A percentile compares a stretch with the other conserved stretches of the same genome.
Conservation (phyloP, 192 early-diverging fungal genomes). For the Geosiphon pyriformis region DNA sequence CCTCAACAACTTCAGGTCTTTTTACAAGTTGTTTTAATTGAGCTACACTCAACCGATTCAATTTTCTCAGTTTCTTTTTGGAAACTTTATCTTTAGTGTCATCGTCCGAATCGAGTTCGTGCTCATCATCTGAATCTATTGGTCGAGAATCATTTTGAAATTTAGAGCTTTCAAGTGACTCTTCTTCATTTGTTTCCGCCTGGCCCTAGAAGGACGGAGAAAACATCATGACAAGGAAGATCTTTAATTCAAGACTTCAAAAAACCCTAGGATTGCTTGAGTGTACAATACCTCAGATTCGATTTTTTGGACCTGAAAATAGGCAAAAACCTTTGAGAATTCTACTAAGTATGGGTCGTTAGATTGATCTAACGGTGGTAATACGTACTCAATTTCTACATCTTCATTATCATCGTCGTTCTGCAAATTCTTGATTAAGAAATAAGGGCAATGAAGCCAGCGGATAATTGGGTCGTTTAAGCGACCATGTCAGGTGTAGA, state of each 20-base stretch:
- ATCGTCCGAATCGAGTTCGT: conserved; percentile 31
- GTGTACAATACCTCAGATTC: conserved; percentile 41
- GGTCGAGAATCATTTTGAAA: conserved; percentile 10
- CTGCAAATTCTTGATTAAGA: neutral
- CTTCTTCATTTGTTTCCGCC: conserved; percentile 18
- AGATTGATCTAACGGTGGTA: conserved; percentile 23
- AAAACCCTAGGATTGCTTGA: no score
- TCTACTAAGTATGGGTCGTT: conserved; percentile 37
- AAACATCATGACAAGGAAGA: no score
- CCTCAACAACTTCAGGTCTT: conserved; percentile 94
- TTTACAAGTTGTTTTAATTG: conserved; percentile 87
- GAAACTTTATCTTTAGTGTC: conserved; percentile 38
- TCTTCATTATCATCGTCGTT: conserved; percentile 10
- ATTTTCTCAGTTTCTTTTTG: conserved; percentile 54
- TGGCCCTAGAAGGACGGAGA: conserved; percentile 2
- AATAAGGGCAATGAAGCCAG: neutral
- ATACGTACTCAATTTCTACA: conserved; percentile 28
- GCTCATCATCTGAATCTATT: conserved; percentile 26
- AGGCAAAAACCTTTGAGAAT: conserved; percentile 40
- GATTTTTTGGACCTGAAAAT: conserved; percentile 33
- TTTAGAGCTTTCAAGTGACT: conserved; percentile 1
- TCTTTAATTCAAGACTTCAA: no score
- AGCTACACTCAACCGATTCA: conserved; percentile 71
- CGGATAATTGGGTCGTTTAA: no score
- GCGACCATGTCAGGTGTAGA: neutral